phyloP scores from a whole-genome alignment of 257 asterid species.

The Salvia splendens region DNA sequence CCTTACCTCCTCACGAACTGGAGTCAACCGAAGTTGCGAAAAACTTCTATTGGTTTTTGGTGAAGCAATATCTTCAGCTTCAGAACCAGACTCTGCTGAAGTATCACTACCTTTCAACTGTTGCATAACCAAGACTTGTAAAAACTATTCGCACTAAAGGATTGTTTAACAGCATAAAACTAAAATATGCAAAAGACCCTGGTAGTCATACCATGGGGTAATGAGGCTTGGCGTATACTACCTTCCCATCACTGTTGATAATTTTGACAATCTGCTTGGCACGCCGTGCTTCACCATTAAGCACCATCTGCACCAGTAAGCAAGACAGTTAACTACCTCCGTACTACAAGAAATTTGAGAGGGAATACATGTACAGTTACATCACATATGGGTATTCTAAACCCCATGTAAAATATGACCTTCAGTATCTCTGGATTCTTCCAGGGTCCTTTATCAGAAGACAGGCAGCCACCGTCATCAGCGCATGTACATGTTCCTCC shows the following conservation, averaged over 20 bases:
- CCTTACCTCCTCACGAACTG: conserved; percentile 73
- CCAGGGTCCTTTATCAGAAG: conserved; percentile 91
- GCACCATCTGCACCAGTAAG: conserved; percentile 66
- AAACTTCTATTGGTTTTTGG: conserved; percentile 59
- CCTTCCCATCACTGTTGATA: conserved; percentile 89
- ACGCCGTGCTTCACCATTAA: conserved; percentile 74
- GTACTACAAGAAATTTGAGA: conserved; percentile 3
- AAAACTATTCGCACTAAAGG: conserved; percentile 15
- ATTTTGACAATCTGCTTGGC: conserved; percentile 91
- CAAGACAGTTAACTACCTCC: conserved; percentile 22
- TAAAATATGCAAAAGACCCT: conserved; percentile 17
- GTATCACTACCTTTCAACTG: conserved; percentile 71
- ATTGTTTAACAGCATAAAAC: neutral
- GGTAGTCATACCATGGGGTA: conserved; percentile 56
- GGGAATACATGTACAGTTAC: conserved; percentile 3
- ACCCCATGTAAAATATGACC: conserved; percentile 41
- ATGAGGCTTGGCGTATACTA: conserved; percentile 90
- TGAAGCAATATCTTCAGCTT: conserved; percentile 78
- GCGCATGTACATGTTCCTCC: conserved; percentile 81
- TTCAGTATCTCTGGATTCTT: conserved; percentile 68
- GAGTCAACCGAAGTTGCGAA: conserved; percentile 68
- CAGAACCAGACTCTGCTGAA: conserved; percentile 81
- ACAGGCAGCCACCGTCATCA: conserved; percentile 76
- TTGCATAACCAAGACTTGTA: conserved; percentile 25
- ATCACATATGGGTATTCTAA: neutral